Percentiles rank a stretch among this genome's conserved stretches.
These are phyloP conservation scores for Pelargonium myrrhifolium DNA, from an alignment of 441 rosid genomes.

Conservation along the genomic window DNA sequence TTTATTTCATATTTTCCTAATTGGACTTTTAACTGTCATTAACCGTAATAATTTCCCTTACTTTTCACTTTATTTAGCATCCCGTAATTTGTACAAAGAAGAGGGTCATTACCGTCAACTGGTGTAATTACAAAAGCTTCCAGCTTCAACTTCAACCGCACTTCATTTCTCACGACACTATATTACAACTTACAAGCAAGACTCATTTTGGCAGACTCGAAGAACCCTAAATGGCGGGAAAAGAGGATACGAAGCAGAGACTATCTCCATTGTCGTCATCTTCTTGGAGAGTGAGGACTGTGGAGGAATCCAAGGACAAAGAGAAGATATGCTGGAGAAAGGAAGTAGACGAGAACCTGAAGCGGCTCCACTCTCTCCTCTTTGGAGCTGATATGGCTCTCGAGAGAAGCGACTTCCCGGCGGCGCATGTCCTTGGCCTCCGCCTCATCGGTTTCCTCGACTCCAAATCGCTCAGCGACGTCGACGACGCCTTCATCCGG, in stretches of 20 bases:
- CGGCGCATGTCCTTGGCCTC: constrained; percentile 66
- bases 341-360: constrained; percentile 63
- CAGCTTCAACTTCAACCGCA: too few species aligned
- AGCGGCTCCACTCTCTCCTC: constrained; percentile 76
- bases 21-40: too few species aligned
- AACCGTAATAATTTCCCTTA: too few species aligned
- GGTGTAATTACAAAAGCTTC: too few species aligned
- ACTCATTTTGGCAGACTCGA: not conserved
- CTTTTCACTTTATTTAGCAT: too few species aligned
- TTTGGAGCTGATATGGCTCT: constrained; percentile 69
- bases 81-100: too few species aligned
- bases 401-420: constrained; percentile 57
- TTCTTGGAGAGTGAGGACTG: constrained; percentile 22
- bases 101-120: too few species aligned
- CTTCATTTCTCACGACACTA: too few species aligned
- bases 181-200: not conserved
- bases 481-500: not conserved
- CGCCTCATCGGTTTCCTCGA: constrained; percentile 88
- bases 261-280: constrained; percentile 13
- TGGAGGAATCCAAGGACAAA: constrained; percentile 24
- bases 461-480: constrained; percentile 36
- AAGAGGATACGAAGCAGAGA: constrained; percentile 16
- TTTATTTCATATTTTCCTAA: too few species aligned
- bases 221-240: constrained; percentile 49
- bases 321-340: constrained; percentile 49